These are phyloP conservation scores for Spraguea lophii DNA, from an alignment of 371 early-diverging fungal genomes.

Conservation along the genomic window DNA sequence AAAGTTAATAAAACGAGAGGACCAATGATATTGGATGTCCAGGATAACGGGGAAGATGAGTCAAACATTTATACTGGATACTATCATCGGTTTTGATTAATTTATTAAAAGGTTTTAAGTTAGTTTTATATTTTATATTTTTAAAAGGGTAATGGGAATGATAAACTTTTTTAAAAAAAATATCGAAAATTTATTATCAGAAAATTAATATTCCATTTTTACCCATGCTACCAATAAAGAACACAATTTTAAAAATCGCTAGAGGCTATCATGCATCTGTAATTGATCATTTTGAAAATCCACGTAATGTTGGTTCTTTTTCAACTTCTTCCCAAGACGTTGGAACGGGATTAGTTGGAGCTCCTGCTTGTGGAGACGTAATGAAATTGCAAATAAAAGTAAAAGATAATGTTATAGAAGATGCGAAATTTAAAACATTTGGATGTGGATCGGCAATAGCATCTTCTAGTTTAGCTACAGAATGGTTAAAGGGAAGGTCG, in stretches of 20 bases:
- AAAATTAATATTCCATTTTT: no score
- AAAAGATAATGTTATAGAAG: conserved; percentile 62
- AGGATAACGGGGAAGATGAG: no score
- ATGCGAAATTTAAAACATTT: conserved; percentile 93
- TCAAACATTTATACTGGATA: no score
- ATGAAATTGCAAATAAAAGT: conserved; percentile 93
- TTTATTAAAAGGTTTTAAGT: no score
- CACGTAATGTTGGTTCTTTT: conserved; percentile 84
- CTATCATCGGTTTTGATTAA: no score
- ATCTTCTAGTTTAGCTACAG: conserved; percentile 68
- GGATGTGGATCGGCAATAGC: conserved; percentile 98
- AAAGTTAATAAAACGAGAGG: not conserved
- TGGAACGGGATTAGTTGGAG: conserved; percentile 91
- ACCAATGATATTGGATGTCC: no score
- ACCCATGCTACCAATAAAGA: no score
- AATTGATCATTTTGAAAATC: conserved; percentile 74
- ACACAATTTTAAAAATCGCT: no score
- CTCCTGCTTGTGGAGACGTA: conserved; percentile 96
- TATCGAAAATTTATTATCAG: no score
- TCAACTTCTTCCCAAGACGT: conserved; percentile 60
- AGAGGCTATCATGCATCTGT: conserved; percentile 49
- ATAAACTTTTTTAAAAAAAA: no score
- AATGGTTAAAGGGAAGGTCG: conserved; percentile 71
- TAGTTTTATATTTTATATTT: no score
- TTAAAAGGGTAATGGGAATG: no score